These are phyloP conservation scores for Hemileccinum rubropunctum DNA, from an alignment of 768 basidiomycete genomes.

Conservation along the genomic window DNA sequence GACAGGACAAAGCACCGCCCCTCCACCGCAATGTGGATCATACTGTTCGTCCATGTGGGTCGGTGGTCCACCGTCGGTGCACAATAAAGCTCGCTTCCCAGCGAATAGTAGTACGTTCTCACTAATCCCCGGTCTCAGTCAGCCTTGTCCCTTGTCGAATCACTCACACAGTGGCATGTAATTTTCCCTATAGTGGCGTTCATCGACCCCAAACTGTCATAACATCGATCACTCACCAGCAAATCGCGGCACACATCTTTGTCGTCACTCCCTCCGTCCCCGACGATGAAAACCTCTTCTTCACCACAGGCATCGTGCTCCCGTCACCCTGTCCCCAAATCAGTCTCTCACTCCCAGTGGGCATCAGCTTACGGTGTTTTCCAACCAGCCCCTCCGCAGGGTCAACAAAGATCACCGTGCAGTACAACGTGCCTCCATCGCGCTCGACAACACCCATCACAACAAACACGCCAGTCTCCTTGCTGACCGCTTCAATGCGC, in stretches of 20 bases:
- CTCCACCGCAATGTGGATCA: conserved; percentile 64
- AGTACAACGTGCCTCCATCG: conserved; percentile 59
- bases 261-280: conserved; percentile 29
- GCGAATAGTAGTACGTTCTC: conserved; percentile 56
- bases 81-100: conserved; percentile 60
- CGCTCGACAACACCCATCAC: conserved; percentile 61
- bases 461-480: conserved; percentile 49
- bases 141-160: neutral
- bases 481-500: conserved; percentile 48
- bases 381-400: conserved; percentile 50
- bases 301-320: conserved; percentile 48
- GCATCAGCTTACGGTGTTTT: conserved; percentile 64
- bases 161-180: conserved; percentile 61
- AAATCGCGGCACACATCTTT: conserved; percentile 56
- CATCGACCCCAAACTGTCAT: neutral
- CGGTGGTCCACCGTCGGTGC: conserved; percentile 65
- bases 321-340: conserved; percentile 65
- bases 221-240: conserved; percentile 44
- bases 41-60: conserved; percentile 52
- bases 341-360: conserved; percentile 57
- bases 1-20: conserved; percentile 69
- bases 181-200: conserved; percentile 53
- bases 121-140: conserved; percentile 35
- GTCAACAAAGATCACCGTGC: conserved; percentile 56
- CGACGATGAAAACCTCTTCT: conserved; percentile 35